Evolutionary conservation across 345 rosid species (phyloP).

Genomic region (Euphorbia peplus): DNA sequence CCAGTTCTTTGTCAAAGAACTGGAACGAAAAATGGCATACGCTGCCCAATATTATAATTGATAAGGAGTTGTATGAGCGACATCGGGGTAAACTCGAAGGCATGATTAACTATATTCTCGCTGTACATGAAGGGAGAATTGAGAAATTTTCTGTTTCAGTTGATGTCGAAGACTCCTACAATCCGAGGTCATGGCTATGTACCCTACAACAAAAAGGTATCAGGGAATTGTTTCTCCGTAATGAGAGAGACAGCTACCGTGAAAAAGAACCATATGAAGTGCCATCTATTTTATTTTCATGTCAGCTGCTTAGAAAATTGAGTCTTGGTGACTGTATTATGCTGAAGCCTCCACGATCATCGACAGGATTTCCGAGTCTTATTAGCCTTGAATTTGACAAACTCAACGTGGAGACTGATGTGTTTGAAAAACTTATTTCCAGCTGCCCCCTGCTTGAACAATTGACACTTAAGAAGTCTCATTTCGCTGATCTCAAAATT

Average conservation of each 20-base stretch:
- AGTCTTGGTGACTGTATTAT: not conserved
- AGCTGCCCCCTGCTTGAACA: slow-evolving; percentile 11
- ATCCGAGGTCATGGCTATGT: slow-evolving; percentile 1
- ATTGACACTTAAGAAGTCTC: not conserved
- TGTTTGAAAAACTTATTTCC: slow-evolving; percentile 9
- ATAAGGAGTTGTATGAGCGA: no score
- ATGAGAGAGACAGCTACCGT: no score
- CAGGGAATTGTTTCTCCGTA: not conserved
- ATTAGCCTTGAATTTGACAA: slow-evolving; percentile 2
- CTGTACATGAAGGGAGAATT: slow-evolving; percentile 10
- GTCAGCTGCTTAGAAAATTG: slow-evolving; percentile 11
- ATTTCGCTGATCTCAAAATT: slow-evolving; percentile 2
- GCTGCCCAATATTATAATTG: slow-evolving; percentile 7
- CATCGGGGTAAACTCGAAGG: not conserved
- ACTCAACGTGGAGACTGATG: not conserved
- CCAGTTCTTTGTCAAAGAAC: slow-evolving; percentile 8
- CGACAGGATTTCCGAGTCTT: slow-evolving; percentile 11
- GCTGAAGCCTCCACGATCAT: not conserved
- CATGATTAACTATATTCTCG: slow-evolving; percentile 10
- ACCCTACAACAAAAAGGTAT: not conserved
- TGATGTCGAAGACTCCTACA: slow-evolving; percentile 9
- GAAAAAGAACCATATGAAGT: no score
- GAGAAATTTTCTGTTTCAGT: slow-evolving; percentile 1
- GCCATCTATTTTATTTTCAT: not conserved
- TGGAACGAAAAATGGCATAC: slow-evolving; percentile 13